Evolutionary conservation across 2,329 filamentous ascomycete genomes (phyloP), one percentile per base, ranked within the genome.

Genomic region (Leptographium radiaticola): DNA sequence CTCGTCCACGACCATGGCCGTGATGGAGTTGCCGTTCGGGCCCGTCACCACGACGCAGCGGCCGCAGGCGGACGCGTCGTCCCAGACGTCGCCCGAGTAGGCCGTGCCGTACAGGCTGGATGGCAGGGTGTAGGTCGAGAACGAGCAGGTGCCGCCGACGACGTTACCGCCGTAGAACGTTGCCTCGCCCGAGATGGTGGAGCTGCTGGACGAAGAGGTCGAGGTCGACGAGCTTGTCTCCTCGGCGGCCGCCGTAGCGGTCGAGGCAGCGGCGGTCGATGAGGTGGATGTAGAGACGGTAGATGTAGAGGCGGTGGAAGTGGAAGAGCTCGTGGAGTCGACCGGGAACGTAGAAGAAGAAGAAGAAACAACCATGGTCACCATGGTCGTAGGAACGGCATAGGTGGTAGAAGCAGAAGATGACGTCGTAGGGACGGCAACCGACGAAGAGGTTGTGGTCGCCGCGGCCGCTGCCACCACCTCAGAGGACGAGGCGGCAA

Each of bases 41-140:
- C 78, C 77, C 2, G 72, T 80, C 38, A 86, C 79, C 51, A 72
- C 65, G 13, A 86, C 67, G 58, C 83, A 86, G 20, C 72, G 69
- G 58, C 83, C 83, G 61, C 83, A 87, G 58, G 77, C 70, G 44
- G 69, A 72, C 2, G 75, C 72, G 52, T 64, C 67, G 51, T 73
- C 65, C 83, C 83, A 86, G 59, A 74, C 75, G 4, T 71, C 67
- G 42, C 74, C 74, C 0, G 81, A 79, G 50, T 81, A 72, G 2
- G 83, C 83, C 11, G 80, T 81, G 53, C 83, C 83, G 60, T 70
- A 79, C 54, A 85, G 65, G 13, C 71, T 70, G 12, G 74, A 69
- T 8, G 82, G 81, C 31, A 86, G 68, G 3, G 74, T 81, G 68
- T 84, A 84, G 51, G 73, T 77, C 9, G 71, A 70, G 70, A 86